Evolutionary conservation across 306 rosid species (phyloP).

Genomic region (Betula pendula): DNA sequence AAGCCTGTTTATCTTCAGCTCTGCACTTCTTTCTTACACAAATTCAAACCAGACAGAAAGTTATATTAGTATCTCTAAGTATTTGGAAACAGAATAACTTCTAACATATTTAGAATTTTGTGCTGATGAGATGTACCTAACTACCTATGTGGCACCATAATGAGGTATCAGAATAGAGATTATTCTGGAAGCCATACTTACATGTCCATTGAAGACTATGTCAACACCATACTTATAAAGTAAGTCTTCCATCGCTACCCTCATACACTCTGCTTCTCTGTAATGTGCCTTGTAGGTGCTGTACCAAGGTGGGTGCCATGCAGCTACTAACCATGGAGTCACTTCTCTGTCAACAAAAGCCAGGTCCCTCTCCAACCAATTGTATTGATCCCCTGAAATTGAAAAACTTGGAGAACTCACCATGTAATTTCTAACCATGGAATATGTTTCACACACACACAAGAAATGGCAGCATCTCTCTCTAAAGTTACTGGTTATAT

Average conservation of each 20-base stretch:
- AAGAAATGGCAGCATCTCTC: neutral
- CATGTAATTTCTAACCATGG: neutral
- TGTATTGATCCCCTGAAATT: constrained; percentile 68
- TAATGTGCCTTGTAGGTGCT: constrained; percentile 82
- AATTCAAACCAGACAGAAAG: neutral
- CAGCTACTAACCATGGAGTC: constrained; percentile 93
- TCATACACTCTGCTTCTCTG: constrained; percentile 95
- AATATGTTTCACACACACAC: neutral
- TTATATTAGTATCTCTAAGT: neutral
- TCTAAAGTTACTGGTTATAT: neutral
- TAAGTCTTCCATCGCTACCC: constrained; percentile 76
- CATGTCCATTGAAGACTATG: constrained; percentile 88
- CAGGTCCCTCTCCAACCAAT: constrained; percentile 82
- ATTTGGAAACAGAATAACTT: neutral
- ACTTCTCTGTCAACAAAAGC: constrained; percentile 64
- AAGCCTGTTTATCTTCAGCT: no score
- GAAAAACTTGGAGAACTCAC: neutral
- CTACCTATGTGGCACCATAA: neutral
- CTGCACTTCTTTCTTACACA: neutral
- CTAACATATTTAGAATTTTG: neutral
- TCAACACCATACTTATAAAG: constrained; percentile 69
- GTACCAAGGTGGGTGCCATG: constrained; percentile 95
- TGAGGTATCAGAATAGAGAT: neutral
- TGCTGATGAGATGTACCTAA: neutral
- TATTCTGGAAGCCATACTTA: constrained; percentile 33